phyloP scores from a whole-genome alignment of 2,329 filamentous ascomycete genomes.

The Orbilia ellipsospora region DNA sequence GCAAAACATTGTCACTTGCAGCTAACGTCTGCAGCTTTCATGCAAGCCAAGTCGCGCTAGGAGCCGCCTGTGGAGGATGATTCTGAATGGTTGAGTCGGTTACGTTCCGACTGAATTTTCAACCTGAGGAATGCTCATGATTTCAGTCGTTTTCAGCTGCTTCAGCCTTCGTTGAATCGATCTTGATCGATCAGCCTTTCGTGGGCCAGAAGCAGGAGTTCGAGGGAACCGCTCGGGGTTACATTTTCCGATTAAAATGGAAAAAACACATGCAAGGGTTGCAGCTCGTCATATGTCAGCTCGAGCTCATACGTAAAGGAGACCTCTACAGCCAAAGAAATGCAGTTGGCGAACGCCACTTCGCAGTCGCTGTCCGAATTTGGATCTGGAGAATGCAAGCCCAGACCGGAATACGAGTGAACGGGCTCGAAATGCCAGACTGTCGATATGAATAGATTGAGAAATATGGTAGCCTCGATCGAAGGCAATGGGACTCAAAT shows the following conservation, averaged over 20 bases:
- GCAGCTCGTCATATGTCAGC: constrained; percentile 26
- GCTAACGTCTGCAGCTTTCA: constrained; percentile 41
- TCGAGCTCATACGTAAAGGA: constrained; percentile 31
- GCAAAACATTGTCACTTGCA: constrained; percentile 54
- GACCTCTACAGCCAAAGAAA: constrained; percentile 11
- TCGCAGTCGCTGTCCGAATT: constrained; percentile 41
- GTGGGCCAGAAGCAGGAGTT: constrained; percentile 16
- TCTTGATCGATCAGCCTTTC: constrained; percentile 34
- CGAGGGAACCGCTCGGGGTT: constrained; percentile 11
- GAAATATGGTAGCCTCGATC: constrained; percentile 17
- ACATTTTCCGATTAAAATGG: constrained; percentile 27
- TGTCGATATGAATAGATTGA: constrained; percentile 28
- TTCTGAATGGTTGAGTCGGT: constrained; percentile 11
- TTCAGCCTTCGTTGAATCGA: constrained; percentile 20
- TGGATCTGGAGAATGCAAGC: constrained; percentile 19
- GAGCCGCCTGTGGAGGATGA: constrained; percentile 43
- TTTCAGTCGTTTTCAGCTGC: constrained; percentile 17
- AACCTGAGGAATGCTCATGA: constrained; percentile 26
- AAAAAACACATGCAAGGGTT: constrained; percentile 36
- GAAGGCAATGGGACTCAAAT: constrained; percentile 17
- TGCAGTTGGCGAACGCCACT: constrained; percentile 36
- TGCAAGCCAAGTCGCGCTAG: constrained; percentile 52
- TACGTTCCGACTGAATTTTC: constrained; percentile 26
- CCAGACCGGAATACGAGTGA: constrained; percentile 25
- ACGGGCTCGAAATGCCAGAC: constrained; percentile 20